These are phyloP conservation scores for Jaenimonas drosophilae DNA, from an alignment of 208 protist species.

Conservation along the genomic window DNA sequence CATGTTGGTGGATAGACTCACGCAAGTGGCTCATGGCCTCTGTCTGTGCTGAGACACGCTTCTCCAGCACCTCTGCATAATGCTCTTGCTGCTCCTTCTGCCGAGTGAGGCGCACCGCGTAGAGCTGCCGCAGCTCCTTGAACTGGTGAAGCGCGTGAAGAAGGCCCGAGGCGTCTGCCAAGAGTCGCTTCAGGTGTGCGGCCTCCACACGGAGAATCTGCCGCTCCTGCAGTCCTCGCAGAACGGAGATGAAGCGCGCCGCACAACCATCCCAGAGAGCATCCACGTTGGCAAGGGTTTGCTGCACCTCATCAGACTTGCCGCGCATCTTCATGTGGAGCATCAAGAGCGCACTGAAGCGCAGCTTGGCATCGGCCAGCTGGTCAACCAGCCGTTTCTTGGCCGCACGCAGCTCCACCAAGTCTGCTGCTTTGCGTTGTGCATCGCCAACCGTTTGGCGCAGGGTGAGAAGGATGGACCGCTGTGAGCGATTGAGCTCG, in stretches of 20 bases:
- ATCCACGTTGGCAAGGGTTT: slow-evolving; percentile 17
- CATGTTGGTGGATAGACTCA: too few relatives aligned
- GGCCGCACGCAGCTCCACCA: slow-evolving; percentile 31
- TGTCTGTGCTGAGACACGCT: too few relatives aligned
- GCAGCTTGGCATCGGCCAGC: slow-evolving; percentile 31
- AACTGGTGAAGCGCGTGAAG: too few relatives aligned
- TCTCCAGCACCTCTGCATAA: too few relatives aligned
- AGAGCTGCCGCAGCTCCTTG: too few relatives aligned
- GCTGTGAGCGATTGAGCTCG: slow-evolving; percentile 36
- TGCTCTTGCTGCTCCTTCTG: too few relatives aligned
- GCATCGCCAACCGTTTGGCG: slow-evolving; percentile 46
- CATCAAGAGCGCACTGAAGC: slow-evolving; percentile 34
- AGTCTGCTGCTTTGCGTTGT: slow-evolving; percentile 34
- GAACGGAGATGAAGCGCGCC: slow-evolving; percentile 17
- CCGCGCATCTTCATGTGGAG: slow-evolving; percentile 7
- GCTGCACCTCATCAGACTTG: slow-evolving; percentile 9
- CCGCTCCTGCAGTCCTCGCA: slow-evolving; percentile 41
- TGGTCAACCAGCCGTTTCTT: slow-evolving; percentile 28
- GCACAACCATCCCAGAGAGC: slow-evolving; percentile 33
- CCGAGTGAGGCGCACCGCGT: too few relatives aligned
- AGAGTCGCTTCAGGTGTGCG: slow-evolving; percentile 5
- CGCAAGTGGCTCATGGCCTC: too few relatives aligned
- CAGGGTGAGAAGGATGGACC: slow-evolving; percentile 26
- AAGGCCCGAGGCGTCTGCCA: too few relatives aligned
- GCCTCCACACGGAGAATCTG: slow-evolving; percentile 10